Percentiles rank a stretch among this genome's conserved stretches.
phyloP scores from a whole-genome alignment of 345 rosid genomes.

The Eucalyptus tenuipes region DNA sequence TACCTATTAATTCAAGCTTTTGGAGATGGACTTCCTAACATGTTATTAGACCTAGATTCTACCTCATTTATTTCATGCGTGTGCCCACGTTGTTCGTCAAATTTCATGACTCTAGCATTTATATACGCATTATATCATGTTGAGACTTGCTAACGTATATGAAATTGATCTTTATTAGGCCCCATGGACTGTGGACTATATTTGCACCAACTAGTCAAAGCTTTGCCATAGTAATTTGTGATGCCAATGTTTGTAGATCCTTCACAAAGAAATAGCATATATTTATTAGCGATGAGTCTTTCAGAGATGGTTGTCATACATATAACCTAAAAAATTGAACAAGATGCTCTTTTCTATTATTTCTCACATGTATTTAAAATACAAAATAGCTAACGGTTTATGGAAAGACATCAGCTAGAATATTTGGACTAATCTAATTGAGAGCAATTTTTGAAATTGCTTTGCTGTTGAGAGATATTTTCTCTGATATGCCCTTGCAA shows the following conservation, averaged over 20 bases:
- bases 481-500: background rate
- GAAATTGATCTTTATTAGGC: background rate
- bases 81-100: background rate
- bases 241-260: background rate
- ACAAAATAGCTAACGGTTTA: background rate
- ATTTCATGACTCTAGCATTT: background rate
- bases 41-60: background rate
- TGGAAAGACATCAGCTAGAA: background rate
- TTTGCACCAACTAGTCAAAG: background rate
- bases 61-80: background rate
- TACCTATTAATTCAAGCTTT: too few species aligned
- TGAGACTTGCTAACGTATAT: background rate
- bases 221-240: background rate
- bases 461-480: background rate
- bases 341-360: background rate
- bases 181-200: background rate
- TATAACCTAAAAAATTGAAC: background rate
- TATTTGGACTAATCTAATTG: background rate
- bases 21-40: background rate
- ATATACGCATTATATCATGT: background rate
- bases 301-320: background rate
- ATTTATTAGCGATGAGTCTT: too few species aligned
- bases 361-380: background rate
- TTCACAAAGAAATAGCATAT: background rate
- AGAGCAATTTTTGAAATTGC: background rate